phyloP scores from a whole-genome alignment of 2,329 filamentous ascomycete species.

The Aspergillus sp. region DNA sequence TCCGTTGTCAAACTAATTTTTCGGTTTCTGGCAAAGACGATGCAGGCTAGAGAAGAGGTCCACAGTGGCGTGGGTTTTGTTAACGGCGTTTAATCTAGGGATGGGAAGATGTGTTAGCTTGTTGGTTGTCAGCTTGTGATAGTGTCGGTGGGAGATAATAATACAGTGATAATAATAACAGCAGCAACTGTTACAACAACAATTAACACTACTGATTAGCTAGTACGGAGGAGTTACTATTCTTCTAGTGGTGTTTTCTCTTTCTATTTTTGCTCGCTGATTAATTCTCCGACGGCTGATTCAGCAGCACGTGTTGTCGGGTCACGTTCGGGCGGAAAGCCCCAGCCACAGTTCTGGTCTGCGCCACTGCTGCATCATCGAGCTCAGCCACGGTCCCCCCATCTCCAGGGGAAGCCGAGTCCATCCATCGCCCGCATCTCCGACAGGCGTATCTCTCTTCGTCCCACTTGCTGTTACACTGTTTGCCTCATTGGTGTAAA shows the following conservation, averaged over 20 bases:
- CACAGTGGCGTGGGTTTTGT: not conserved
- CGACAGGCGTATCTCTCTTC: not conserved
- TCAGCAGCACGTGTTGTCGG: not conserved
- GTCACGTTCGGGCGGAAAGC: too few species aligned
- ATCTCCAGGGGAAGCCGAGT: not conserved
- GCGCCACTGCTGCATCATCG: not conserved
- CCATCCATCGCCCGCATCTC: not conserved
- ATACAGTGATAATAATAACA: not conserved
- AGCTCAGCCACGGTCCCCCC: not conserved
- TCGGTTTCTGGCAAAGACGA: not conserved
- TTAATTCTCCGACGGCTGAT: not conserved
- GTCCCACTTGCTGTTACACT: not conserved
- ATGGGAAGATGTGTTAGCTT: not conserved
- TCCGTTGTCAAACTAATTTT: not conserved
- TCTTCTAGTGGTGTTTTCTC: not conserved
- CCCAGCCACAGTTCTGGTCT: not conserved
- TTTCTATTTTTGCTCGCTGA: not conserved
- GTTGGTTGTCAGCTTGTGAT: not conserved
- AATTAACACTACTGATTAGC: too few species aligned
- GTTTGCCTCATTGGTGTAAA: not conserved
- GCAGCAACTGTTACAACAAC: too few species aligned
- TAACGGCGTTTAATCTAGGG: not conserved
- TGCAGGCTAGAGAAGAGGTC: not conserved
- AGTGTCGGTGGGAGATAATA: not conserved
- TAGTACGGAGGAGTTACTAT: too few species aligned